These are phyloP conservation scores for Rubia balearica DNA, from an alignment of 305 asterid genomes.

Conservation along the genomic window DNA sequence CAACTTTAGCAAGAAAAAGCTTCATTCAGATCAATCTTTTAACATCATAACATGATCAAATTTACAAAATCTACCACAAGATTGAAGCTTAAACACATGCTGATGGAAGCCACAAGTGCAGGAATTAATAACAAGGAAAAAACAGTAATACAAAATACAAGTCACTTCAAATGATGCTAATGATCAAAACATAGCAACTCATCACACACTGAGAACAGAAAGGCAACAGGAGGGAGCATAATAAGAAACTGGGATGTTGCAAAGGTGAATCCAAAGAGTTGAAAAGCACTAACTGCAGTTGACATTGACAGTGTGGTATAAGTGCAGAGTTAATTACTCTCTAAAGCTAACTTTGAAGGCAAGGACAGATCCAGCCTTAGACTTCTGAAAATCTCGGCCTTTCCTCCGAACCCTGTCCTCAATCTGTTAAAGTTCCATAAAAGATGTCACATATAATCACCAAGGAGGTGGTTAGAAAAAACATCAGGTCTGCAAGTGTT, in stretches of 20 bases:
- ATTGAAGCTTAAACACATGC: background rate
- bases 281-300: constrained; percentile 2
- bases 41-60: background rate
- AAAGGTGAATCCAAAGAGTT: background rate
- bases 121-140: too few relatives aligned
- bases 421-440: constrained; percentile 43
- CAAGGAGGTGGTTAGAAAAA: background rate
- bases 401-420: constrained; percentile 86
- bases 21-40: background rate
- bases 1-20: background rate
- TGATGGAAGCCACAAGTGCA: background rate
- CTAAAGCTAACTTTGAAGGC: constrained; percentile 99
- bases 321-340: constrained; percentile 48
- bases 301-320: constrained; percentile 3
- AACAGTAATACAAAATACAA: background rate
- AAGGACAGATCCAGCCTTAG: constrained; percentile 87
- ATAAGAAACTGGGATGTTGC: background rate
- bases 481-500: background rate
- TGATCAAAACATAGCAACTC: too few relatives aligned
- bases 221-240: background rate
- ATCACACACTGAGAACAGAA: too few relatives aligned
- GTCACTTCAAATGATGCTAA: too few relatives aligned
- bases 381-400: constrained; percentile 65
- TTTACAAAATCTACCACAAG: background rate
- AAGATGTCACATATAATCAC: constrained; percentile 7